Conservation (phyloP, 371 early-diverging fungal species). For the Haplosporangium sp. region DNA sequence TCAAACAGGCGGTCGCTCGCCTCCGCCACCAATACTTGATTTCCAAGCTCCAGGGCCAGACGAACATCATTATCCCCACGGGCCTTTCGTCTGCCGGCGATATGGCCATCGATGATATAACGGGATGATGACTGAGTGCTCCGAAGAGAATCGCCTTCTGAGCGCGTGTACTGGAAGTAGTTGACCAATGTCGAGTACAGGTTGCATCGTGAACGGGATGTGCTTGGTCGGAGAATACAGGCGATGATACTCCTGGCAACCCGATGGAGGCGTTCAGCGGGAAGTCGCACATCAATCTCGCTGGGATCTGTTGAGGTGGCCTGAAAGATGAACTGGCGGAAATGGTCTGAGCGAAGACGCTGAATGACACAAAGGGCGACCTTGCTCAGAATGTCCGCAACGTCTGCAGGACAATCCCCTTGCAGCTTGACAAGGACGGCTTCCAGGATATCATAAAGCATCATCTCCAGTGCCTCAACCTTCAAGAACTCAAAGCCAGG, state of each 20-base stretch:
- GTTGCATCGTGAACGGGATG: constrained; percentile 80
- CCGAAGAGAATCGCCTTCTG: constrained; percentile 27
- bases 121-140: constrained; percentile 10
- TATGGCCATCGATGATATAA: constrained; percentile 19
- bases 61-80: constrained; percentile 23
- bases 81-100: neutral
- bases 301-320: constrained; percentile 52
- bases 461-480: constrained; percentile 67
- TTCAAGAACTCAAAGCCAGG: constrained; percentile 73
- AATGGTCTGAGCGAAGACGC: constrained; percentile 60
- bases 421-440: constrained; percentile 72
- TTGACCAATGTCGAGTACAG: constrained; percentile 82
- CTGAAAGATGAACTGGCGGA: constrained; percentile 53
- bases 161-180: constrained; percentile 70
- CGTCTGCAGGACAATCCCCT: constrained; percentile 57
- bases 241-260: constrained; percentile 64
- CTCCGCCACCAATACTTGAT: constrained; percentile 57
- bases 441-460: constrained; percentile 69
- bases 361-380: constrained; percentile 67
- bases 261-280: constrained; percentile 71
- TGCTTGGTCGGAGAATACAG: constrained; percentile 69
- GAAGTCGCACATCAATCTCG: constrained; percentile 57
- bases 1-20: constrained; percentile 78
- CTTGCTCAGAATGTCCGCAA: constrained; percentile 70
- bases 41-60: constrained; percentile 49